Evolutionary conservation across 208 protist genomes (phyloP).

Genomic region (Acanthamoeba royreba): DNA sequence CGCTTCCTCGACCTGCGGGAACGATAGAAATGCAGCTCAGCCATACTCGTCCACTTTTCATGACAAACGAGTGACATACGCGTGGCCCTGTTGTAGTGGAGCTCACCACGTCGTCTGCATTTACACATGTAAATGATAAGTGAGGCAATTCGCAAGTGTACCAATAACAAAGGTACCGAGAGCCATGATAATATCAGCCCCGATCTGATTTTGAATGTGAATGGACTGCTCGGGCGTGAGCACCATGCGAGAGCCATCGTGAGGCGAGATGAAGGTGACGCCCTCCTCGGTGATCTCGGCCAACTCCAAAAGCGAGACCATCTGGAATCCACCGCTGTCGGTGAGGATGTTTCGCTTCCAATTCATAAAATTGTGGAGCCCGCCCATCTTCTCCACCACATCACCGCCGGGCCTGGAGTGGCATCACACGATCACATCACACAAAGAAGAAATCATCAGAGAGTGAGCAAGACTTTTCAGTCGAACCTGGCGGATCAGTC

Average conservation of each 20-base stretch:
- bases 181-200: slow-evolving; percentile 99
- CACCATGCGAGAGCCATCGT: slow-evolving; percentile 92
- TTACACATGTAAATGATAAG: too few relatives aligned
- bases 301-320: slow-evolving; percentile 96
- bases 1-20: slow-evolving; percentile 85
- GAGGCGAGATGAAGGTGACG: slow-evolving; percentile 97
- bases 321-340: slow-evolving; percentile 95
- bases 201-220: slow-evolving; percentile 97
- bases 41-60: neutral
- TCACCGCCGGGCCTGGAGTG: slow-evolving; percentile 53
- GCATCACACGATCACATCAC: too few relatives aligned
- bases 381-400: slow-evolving; percentile 88
- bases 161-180: slow-evolving; percentile 88
- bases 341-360: slow-evolving; percentile 95
- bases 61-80: neutral
- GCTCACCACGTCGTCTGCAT: slow-evolving; percentile 52
- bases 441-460: neutral
- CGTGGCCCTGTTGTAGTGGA: slow-evolving; percentile 70
- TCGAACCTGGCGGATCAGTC: too few relatives aligned
- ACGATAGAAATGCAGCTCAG: too few relatives aligned
- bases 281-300: slow-evolving; percentile 97
- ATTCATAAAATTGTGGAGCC: slow-evolving; percentile 95
- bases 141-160: too few relatives aligned
- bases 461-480: too few relatives aligned
- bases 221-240: slow-evolving; percentile 97